Base-by-base conservation (phyloP, 192 early-diverging fungal genomes). In the Helicostylum pulchrum region DNA sequence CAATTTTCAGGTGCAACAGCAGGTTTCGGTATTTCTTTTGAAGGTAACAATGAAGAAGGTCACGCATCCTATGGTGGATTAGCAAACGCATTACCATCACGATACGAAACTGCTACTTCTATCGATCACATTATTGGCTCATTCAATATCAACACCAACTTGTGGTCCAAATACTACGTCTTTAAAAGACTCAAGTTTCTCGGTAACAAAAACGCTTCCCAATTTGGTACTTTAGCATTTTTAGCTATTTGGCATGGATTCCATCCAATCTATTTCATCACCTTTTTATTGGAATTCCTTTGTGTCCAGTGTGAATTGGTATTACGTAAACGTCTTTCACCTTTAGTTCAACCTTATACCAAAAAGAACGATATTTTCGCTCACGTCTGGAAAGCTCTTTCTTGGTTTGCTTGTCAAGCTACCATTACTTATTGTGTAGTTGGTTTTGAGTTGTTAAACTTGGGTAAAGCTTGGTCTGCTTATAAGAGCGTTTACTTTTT, bases 71-170 rank as follows among this genome's bases (percentile, higher is more conserved):
- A 75, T 74, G 72, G 77, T 36, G 86, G 81, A 17, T 69, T 87
- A 44, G 67, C 77, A 20, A 87, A 87, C 67, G 70, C 81, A 9
- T 26, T 59, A 11, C 65, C 65, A 32, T 17, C 19, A 20, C 30
- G 19, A 20, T 87, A 80, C 47, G 83, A 84, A 45, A 66, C 74
- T 30, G 83, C 83, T 8, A 83, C 79, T 7, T 78, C 77, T 1
- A 65, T 85, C 51, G 72, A 64, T 23, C 67, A 85, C 32, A 76
- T 86, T n/a, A 70, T 87, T 61, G 53, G 12, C 12, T 72, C 79
- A 7, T 87, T 86, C 75, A 87, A 87, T 64, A 81, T 83, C 62
- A 86, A 87, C 64, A 87, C 86, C 53, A 87, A 87, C 61, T 62
- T 70, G 6, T 87, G 85, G 86, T 71, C 77, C 53, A 86, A 86